Evolutionary conservation across 805 yeast genomes (phyloP).

Genomic region (Yarrowia keelungensis): DNA sequence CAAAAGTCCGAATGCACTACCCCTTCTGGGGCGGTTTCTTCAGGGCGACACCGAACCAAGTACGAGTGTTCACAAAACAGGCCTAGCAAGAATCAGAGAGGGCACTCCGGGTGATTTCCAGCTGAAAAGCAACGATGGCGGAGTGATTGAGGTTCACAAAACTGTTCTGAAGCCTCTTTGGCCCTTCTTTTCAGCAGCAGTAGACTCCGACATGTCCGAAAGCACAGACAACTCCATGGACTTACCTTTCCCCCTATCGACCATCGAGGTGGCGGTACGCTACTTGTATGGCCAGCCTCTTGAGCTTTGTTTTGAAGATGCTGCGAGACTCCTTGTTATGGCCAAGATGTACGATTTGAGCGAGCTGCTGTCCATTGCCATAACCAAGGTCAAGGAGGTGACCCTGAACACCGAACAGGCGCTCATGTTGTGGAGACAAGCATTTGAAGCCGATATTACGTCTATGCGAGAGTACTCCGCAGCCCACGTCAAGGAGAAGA

Average conservation of each 20-base stretch:
- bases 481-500: neutral
- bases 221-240: neutral
- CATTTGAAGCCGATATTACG: neutral
- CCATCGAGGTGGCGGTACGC: neutral
- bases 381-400: no score
- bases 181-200: neutral
- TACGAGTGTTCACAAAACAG: neutral
- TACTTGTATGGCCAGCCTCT: slow-evolving; percentile 4
- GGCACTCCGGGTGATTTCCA: neutral
- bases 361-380: neutral
- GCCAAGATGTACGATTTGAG: slow-evolving; percentile 1
- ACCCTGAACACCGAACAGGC: neutral
- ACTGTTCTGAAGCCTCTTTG: neutral
- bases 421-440: neutral
- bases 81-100: neutral
- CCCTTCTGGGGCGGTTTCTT: no score
- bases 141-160: neutral
- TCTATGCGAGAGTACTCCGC: neutral
- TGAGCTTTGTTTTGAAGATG: neutral
- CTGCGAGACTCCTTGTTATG: neutral
- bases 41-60: no score
- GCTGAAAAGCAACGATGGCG: neutral
- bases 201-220: neutral
- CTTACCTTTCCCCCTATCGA: neutral
- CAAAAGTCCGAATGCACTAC: no score